phyloP scores from a whole-genome alignment of 1,139 yeast species.

The Candida glucosophila region DNA sequence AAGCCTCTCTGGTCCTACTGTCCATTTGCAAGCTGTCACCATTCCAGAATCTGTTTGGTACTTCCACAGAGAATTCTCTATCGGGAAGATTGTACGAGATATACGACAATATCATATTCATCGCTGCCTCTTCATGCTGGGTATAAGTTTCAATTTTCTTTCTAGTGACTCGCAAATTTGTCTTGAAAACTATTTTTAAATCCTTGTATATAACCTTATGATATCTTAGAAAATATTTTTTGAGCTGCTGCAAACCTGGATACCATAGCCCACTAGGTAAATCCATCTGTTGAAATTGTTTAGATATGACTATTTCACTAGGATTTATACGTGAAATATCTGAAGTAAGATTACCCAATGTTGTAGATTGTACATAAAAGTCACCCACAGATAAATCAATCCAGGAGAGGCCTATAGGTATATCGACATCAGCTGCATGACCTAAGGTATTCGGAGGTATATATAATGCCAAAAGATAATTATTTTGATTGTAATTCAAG shows the following conservation, averaged over 20 bases:
- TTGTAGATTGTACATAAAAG: slow-evolving; percentile 58
- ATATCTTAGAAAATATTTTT: slow-evolving; percentile 51
- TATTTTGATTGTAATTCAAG: slow-evolving; percentile 62
- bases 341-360: slow-evolving; percentile 43
- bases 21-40: slow-evolving; percentile 67
- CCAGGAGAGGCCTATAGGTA: slow-evolving; percentile 75
- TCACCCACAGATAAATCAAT: slow-evolving; percentile 81
- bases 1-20: slow-evolving; percentile 69
- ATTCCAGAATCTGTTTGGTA: slow-evolving; percentile 33
- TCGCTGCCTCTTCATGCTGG: slow-evolving; percentile 32
- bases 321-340: slow-evolving; percentile 63
- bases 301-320: slow-evolving; percentile 50
- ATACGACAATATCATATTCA: slow-evolving; percentile 36
- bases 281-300: slow-evolving; percentile 20
- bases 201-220: slow-evolving; percentile 30
- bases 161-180: slow-evolving; percentile 46
- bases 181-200: slow-evolving; percentile 26
- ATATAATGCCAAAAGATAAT: slow-evolving; percentile 58
- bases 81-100: slow-evolving; percentile 35
- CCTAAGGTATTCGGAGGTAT: slow-evolving; percentile 42
- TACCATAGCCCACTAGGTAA: slow-evolving; percentile 45
- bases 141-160: slow-evolving; percentile 50
- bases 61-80: slow-evolving; percentile 24
- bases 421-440: slow-evolving; percentile 36
- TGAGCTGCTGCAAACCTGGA: slow-evolving; percentile 51